These are phyloP conservation scores for Lactarius psammicola DNA, from an alignment of 768 basidiomycete genomes.

Conservation along the genomic window DNA sequence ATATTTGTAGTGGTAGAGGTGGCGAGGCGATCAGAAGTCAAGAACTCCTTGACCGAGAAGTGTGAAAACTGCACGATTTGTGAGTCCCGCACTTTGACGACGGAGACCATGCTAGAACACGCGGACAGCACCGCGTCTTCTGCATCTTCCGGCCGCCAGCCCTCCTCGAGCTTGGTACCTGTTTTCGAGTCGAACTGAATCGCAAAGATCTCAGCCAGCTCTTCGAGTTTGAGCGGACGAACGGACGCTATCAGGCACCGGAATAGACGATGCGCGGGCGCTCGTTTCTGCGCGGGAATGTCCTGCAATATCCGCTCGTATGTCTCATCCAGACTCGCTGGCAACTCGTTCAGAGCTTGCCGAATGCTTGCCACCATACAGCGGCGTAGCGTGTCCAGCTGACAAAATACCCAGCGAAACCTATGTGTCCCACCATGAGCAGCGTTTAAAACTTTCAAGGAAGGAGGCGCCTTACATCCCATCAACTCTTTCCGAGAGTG, in stretches of 20 bases:
- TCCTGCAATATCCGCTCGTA: neutral
- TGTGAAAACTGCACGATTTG: constrained; percentile 4
- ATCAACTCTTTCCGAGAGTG: constrained; percentile 1
- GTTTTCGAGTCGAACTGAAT: neutral
- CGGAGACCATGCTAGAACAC: neutral
- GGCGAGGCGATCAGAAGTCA: neutral
- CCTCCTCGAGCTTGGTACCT: neutral
- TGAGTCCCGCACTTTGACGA: neutral
- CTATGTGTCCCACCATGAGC: neutral
- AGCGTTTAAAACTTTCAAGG: neutral
- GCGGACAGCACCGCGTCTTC: constrained; percentile 1
- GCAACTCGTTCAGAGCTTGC: neutral
- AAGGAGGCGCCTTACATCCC: neutral
- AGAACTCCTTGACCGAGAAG: constrained; percentile 9
- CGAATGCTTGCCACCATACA: neutral
- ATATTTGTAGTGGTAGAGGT: neutral
- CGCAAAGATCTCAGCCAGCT: constrained; percentile 3
- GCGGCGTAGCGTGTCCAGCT: neutral
- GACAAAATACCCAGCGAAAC: constrained; percentile 11
- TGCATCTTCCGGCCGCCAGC: constrained; percentile 2
- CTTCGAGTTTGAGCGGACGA: constrained; percentile 1
- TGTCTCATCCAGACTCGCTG: neutral
- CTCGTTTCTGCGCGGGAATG: neutral
- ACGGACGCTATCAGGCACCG: neutral
- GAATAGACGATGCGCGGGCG: constrained; percentile 5